These are phyloP conservation scores for Mollisiaceae sp. DNA, from an alignment of 2,329 filamentous ascomycete species.

Conservation along the genomic window DNA sequence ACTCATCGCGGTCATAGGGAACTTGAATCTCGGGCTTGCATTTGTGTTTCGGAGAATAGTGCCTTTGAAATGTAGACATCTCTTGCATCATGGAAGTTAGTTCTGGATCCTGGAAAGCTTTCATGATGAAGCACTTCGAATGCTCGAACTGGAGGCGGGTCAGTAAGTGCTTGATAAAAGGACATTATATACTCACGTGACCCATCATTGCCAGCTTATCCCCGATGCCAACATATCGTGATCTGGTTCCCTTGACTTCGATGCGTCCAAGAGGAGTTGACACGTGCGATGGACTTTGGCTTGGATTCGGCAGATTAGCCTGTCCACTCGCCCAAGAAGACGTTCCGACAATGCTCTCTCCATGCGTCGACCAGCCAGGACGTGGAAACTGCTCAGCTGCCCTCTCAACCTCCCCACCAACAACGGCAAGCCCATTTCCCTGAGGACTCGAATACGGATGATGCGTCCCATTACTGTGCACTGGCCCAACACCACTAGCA, in stretches of 20 bases:
- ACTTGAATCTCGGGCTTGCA: background rate
- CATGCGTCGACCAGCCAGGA: constrained; percentile 1
- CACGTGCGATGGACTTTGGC: background rate
- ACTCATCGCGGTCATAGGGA: constrained; percentile 13
- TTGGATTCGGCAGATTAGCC: background rate
- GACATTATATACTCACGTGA: constrained; percentile 17
- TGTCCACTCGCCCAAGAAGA: background rate
- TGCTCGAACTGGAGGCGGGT: constrained; percentile 22
- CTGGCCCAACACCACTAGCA: background rate
- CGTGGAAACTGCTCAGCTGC: background rate
- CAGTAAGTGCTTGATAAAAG: background rate
- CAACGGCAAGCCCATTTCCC: background rate
- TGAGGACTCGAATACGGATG: constrained; percentile 2
- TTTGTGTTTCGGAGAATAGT: constrained; percentile 18
- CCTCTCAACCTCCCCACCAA: background rate
- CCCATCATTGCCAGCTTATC: constrained; percentile 31
- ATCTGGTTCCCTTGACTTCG: constrained; percentile 22
- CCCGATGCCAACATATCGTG: constrained; percentile 24
- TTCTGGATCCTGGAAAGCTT: constrained; percentile 23
- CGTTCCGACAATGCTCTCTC: constrained; percentile 6
- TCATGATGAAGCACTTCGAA: constrained; percentile 27
- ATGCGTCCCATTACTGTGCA: background rate
- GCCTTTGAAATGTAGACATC: constrained; percentile 25
- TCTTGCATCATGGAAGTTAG: constrained; percentile 23
- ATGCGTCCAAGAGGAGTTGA: constrained; percentile 19